Conservation (phyloP, 169 alveolate genomes). For the Perkinsus marinus region DNA sequence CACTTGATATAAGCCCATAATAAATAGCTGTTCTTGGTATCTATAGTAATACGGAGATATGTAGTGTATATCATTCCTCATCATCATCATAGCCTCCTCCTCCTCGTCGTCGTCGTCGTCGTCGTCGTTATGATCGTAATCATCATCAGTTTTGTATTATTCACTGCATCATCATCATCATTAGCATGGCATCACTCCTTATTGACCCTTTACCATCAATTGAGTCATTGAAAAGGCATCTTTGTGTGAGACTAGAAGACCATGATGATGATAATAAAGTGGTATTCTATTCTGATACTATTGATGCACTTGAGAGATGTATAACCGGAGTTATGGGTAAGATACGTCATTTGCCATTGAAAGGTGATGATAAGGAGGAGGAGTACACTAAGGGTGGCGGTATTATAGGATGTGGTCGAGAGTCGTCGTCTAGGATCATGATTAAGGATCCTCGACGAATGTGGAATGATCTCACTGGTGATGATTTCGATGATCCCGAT, state of each 20-base stretch:
- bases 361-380: background rate
- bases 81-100: background rate
- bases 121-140: background rate
- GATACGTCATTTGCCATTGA: background rate
- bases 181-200: background rate
- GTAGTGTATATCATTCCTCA: background rate
- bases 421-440: background rate
- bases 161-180: background rate
- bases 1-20: no score
- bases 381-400: background rate
- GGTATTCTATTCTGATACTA: background rate
- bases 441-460: background rate
- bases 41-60: background rate
- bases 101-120: background rate
- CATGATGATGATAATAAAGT: background rate
- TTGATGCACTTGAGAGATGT: background rate
- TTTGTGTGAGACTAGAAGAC: background rate
- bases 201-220: background rate
- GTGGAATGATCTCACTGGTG: background rate
- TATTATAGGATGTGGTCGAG: background rate
- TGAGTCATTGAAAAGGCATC: background rate
- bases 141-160: background rate
- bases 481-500: background rate
- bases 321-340: background rate
- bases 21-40: background rate